phyloP scores from a whole-genome alignment of 1,284 basidiomycete species.

The Lentinula novae-zelandiae region DNA sequence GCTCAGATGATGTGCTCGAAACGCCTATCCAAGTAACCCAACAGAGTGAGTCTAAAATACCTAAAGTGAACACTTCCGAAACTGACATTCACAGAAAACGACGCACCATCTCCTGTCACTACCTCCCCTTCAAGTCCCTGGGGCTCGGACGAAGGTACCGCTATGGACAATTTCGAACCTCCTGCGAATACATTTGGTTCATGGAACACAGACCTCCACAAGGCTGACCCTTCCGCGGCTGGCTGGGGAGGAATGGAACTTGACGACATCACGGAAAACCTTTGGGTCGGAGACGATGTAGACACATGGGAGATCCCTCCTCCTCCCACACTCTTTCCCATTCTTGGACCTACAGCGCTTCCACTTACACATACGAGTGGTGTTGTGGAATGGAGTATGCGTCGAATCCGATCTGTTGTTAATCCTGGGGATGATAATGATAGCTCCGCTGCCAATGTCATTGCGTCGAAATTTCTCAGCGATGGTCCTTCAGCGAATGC shows the following conservation, averaged over 20 bases:
- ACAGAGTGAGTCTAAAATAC: not conserved
- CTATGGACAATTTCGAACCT: not conserved
- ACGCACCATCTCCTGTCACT: not conserved
- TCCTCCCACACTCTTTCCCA: slow-evolving; percentile 27
- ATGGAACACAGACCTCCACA: not conserved
- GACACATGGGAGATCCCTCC: slow-evolving; percentile 22
- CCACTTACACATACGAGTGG: slow-evolving; percentile 49
- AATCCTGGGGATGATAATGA: slow-evolving; percentile 17
- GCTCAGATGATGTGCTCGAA: not conserved
- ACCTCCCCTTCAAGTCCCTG: not conserved
- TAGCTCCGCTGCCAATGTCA: not conserved
- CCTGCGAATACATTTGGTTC: not conserved
- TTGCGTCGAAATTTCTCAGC: not conserved
- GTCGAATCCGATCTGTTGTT: slow-evolving; percentile 34
- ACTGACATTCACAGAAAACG: not conserved
- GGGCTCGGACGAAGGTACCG: not conserved
- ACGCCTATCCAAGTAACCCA: not conserved
- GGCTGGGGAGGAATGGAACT: slow-evolving; percentile 4
- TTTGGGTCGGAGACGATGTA: slow-evolving; percentile 19
- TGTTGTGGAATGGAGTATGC: slow-evolving; percentile 46
- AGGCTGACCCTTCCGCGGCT: not conserved
- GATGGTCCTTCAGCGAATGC: slow-evolving; percentile 24
- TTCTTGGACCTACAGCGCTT: slow-evolving; percentile 42
- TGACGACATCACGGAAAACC: slow-evolving; percentile 10
- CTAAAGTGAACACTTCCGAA: not conserved